These are phyloP conservation scores for Zygnema circumcarinatum DNA, from an alignment of 139 green algal genomes.

Conservation along the genomic window DNA sequence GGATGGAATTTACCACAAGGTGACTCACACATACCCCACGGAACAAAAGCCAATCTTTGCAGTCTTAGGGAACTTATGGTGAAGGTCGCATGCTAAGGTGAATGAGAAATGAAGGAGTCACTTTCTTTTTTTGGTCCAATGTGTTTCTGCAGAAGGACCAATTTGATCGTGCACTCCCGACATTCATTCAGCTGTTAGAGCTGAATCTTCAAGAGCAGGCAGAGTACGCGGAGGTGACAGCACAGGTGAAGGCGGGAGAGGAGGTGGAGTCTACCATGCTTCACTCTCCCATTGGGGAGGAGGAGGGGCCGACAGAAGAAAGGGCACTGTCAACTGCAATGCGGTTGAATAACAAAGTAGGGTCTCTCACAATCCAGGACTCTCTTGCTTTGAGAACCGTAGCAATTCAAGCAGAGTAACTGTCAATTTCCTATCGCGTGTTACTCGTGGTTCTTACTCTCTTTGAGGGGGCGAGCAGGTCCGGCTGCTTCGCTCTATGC, in stretches of 20 bases:
- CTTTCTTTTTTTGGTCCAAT: background rate
- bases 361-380: no score
- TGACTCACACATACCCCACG: background rate
- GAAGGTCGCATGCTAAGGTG: background rate
- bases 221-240: slow-evolving; percentile 46
- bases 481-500: slow-evolving; percentile 51
- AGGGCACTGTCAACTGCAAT: slow-evolving; percentile 4
- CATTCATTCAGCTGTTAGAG: slow-evolving; percentile 58
- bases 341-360: slow-evolving; percentile 52
- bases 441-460: no score
- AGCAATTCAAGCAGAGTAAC: no score
- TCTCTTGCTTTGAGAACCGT: no score
- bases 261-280: slow-evolving; percentile 30
- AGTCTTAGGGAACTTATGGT: background rate
- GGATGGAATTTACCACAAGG: slow-evolving; percentile 62
- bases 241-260: background rate
- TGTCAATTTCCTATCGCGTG: no score
- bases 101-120: background rate
- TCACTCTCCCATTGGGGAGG: no score
- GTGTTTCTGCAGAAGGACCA: slow-evolving; percentile 49
- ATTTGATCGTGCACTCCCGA: slow-evolving; percentile 51
- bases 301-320: slow-evolving; percentile 11
- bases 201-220: slow-evolving; percentile 39
- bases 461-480: slow-evolving; percentile 34
- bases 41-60: background rate